Evolutionary conservation across 208 protist genomes (phyloP), one percentile per base, ranked within the genome.

Genomic region (Lotmaria passim): DNA sequence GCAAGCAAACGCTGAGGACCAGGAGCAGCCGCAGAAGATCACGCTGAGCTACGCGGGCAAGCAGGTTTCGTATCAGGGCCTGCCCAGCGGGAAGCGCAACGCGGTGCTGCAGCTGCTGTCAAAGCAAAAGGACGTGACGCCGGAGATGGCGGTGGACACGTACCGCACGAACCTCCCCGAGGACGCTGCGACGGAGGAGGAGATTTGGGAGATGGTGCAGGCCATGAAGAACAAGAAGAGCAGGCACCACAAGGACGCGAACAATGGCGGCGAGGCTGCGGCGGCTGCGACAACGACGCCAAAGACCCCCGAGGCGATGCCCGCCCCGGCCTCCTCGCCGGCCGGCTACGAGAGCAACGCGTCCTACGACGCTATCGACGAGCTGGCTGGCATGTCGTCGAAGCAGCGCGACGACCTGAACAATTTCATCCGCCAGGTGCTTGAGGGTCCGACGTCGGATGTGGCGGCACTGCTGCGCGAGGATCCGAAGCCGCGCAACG

Each of bases 391-490:
- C 63, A 89, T 94, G 85, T 79, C 82, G 4, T 55, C 75, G 21
- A 81, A 87, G 73, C 76, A 93, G 73, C 79, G 82, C 53, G 75
- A 91, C 15, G 78, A 84, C 47, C 67, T 93, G 51, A 83, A 91
- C 71, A 81, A 89, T 53, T 95, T 93, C 64, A 95, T 95, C 34
- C 66, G 73, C 31, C 81, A 89, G 60, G 85, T 93, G 44, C 80
- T 95, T 36, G 78, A 89, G 58, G 67, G 87, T 31, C 85, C 84
- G 17, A 52, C 72, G 48, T 50, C 60, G 11, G 81, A 89, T 31
- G 56, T 83, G 3, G 74, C 69, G 0, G 62, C 75, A 28, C 78
- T 78, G 24, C 55, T 90, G 23, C 79, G 76, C 46, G 74, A 81
- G 19, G 73, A 86, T 11, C 65, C 72, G 31, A 75, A 55, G 43